These are phyloP conservation scores for Fonsecaea multimorphosa DNA, from an alignment of 2,329 filamentous ascomycete genomes.

Conservation along the genomic window DNA sequence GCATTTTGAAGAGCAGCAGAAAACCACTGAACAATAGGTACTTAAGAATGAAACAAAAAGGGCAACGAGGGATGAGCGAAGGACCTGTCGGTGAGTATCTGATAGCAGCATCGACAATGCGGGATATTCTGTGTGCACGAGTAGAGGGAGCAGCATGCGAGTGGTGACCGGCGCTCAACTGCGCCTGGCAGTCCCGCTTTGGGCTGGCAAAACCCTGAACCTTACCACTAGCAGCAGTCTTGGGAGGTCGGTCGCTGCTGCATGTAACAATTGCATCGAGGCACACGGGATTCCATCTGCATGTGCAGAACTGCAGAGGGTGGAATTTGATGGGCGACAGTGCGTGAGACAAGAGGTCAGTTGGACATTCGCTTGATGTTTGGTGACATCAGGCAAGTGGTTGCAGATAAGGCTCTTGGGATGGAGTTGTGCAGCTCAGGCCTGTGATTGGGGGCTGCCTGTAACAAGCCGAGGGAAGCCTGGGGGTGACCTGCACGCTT, in stretches of 20 bases:
- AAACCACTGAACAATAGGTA: neutral
- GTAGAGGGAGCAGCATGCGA: neutral
- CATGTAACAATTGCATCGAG: conserved; percentile 9
- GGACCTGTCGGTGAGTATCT: conserved; percentile 2
- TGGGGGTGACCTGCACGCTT: conserved; percentile 6
- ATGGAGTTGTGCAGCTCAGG: conserved; percentile 12
- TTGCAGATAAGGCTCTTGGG: conserved; percentile 7
- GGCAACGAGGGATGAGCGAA: neutral
- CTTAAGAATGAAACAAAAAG: neutral
- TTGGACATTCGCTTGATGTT: conserved; percentile 13
- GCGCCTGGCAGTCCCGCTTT: conserved; percentile 2
- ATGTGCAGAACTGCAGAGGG: conserved; percentile 25
- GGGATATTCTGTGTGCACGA: conserved; percentile 4
- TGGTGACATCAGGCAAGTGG: conserved; percentile 7
- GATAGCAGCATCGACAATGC: neutral
- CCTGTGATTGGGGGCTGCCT: conserved; percentile 21
- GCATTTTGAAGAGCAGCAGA: neutral
- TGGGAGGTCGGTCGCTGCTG: neutral
- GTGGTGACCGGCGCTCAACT: neutral
- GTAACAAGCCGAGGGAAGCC: neutral
- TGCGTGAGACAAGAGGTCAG: conserved; percentile 7
- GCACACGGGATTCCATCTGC: conserved; percentile 11
- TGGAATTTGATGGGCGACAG: conserved; percentile 12
- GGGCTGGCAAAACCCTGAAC: conserved; percentile 1
- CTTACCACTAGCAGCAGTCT: conserved; percentile 16